Percentiles rank a stretch among this genome's conserved stretches.
These are phyloP conservation scores for Coccinonectria pachysandricola DNA, from an alignment of 2,329 filamentous ascomycete genomes.

Conservation along the genomic window DNA sequence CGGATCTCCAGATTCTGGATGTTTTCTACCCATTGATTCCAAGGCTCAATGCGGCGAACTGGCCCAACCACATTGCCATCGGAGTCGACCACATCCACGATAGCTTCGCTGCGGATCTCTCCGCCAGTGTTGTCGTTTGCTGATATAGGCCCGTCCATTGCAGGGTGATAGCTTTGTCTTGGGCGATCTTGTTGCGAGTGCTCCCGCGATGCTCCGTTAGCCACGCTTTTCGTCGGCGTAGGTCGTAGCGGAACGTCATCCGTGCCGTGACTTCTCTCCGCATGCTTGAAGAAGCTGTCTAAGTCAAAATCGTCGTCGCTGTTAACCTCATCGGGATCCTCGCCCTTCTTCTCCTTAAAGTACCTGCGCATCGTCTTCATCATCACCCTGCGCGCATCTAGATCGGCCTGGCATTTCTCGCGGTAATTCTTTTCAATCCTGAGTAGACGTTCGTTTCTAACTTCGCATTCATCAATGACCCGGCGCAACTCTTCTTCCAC, in stretches of 20 bases:
- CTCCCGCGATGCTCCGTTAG: slow-evolving; percentile 7
- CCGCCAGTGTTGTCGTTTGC: slow-evolving; percentile 3
- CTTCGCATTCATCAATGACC: slow-evolving; percentile 20
- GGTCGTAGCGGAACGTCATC: slow-evolving; percentile 6
- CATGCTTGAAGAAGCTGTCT: no score
- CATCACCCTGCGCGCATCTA: slow-evolving; percentile 20
- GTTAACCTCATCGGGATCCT: slow-evolving; percentile 10
- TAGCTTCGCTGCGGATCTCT: slow-evolving; percentile 5
- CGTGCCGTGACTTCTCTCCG: no score
- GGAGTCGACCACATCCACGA: slow-evolving; percentile 27
- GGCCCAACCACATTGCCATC: slow-evolving; percentile 29
- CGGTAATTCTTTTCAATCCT: slow-evolving; percentile 23
- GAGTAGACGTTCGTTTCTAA: slow-evolving; percentile 24
- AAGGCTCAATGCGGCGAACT: slow-evolving; percentile 25
- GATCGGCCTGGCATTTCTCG: slow-evolving; percentile 16
- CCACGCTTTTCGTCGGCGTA: slow-evolving; percentile 5
- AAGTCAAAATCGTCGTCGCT: slow-evolving; percentile 8
- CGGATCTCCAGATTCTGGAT: slow-evolving; percentile 28
- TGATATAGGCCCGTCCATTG: slow-evolving; percentile 13
- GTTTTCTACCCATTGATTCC: slow-evolving; percentile 31
- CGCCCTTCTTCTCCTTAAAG: slow-evolving; percentile 22
- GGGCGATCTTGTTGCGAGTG: no score
- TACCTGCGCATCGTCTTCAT: slow-evolving; percentile 23
- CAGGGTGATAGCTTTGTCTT: no score
- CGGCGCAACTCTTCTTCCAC: slow-evolving; percentile 29